Percentiles rank a stretch among this genome's conserved stretches.
These are phyloP conservation scores for Cerrena zonata DNA, from an alignment of 1,284 basidiomycete genomes.

Conservation along the genomic window DNA sequence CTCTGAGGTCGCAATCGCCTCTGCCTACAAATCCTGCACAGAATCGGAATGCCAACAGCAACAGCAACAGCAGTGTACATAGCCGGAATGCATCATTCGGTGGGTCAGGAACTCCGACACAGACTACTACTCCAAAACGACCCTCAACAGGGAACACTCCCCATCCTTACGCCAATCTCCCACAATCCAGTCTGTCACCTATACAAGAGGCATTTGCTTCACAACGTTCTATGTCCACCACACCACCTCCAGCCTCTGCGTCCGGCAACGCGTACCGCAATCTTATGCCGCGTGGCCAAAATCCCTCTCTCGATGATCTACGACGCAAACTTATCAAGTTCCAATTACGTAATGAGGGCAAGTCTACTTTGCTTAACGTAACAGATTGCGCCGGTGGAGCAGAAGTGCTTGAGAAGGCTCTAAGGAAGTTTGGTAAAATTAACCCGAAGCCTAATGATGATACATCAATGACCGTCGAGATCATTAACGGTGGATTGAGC, in stretches of 20 bases:
- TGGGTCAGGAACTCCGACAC: conserved; percentile 14
- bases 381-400: conserved; percentile 72
- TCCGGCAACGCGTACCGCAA: conserved; percentile 44
- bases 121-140: conserved; percentile 18
- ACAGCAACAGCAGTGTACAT: conserved; percentile 30
- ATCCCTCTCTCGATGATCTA: conserved; percentile 70
- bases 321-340: conserved; percentile 82
- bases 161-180: conserved; percentile 24
- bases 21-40: conserved; percentile 39
- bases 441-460: conserved; percentile 41
- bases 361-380: conserved; percentile 75
- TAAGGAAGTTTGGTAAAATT: conserved; percentile 83
- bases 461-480: conserved; percentile 47
- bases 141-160: conserved; percentile 27
- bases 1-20: conserved; percentile 53
- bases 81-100: conserved; percentile 45
- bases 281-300: conserved; percentile 38
- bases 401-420: conserved; percentile 79
- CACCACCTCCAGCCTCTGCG: conserved; percentile 44
- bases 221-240: conserved; percentile 33
- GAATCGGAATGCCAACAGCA: conserved; percentile 26
- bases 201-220: conserved; percentile 59
- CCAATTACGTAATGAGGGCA: conserved; percentile 70
- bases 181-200: conserved; percentile 49
- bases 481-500: conserved; percentile 60